phyloP scores from a whole-genome alignment of 768 basidiomycete genomes.

The Trametes cingulata region DNA sequence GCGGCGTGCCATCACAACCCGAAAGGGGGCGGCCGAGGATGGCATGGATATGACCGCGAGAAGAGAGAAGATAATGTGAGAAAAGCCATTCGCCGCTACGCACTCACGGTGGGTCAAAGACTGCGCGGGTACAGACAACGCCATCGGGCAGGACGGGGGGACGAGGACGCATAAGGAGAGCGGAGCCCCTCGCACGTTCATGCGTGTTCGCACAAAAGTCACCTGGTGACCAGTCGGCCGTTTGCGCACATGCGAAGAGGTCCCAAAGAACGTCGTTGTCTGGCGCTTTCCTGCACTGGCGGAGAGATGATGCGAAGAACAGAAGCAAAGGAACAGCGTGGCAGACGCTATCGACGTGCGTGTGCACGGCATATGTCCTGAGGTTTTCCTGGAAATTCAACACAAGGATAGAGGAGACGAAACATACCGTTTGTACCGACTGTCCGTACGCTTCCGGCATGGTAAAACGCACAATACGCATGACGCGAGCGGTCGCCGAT shows the following conservation, averaged over 20 bases:
- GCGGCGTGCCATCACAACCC: neutral
- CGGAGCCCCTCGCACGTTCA: conserved; percentile 12
- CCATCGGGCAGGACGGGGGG: neutral
- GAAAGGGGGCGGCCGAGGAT: neutral
- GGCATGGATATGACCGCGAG: neutral
- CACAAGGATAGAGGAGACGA: too few species aligned
- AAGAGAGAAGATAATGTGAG: neutral
- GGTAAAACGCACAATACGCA: neutral
- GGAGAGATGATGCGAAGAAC: neutral
- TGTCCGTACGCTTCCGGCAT: neutral
- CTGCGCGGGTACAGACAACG: neutral
- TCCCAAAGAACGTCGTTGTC: neutral
- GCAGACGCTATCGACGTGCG: neutral
- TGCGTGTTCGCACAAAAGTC: neutral
- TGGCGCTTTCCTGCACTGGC: neutral
- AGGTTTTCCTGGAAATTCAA: too few species aligned
- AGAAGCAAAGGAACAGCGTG: conserved; percentile 1
- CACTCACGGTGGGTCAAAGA: neutral
- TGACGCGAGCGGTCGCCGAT: neutral
- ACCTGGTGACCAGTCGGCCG: neutral
- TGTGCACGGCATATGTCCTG: neutral
- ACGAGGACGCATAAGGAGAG: neutral
- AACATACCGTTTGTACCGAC: too few species aligned
- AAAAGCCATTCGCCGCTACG: neutral
- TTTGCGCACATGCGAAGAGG: neutral